Conservation (phyloP, 2,329 filamentous ascomycete species). For the Hypoxylon sp. region DNA sequence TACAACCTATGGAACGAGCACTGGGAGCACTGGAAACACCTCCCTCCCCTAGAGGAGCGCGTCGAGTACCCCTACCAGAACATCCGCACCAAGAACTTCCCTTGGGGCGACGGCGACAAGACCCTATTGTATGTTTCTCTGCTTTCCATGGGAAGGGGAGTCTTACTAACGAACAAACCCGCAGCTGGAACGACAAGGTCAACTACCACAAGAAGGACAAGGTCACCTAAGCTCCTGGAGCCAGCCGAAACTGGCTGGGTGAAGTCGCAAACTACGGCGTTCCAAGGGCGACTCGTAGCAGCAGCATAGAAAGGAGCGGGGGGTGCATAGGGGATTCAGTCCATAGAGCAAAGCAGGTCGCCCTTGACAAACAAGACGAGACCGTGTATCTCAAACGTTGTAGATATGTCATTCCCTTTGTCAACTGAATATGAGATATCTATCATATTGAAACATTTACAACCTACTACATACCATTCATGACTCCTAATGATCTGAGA, state of each 20-base stretch:
- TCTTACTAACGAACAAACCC: slow-evolving; percentile 42
- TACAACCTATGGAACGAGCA: slow-evolving; percentile 95
- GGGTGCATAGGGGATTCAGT: neutral
- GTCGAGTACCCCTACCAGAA: slow-evolving; percentile 98
- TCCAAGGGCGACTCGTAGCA: neutral
- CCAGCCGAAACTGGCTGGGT: neutral
- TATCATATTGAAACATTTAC: slow-evolving; percentile 20
- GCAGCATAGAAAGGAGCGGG: slow-evolving; percentile 4
- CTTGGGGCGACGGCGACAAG: slow-evolving; percentile 97
- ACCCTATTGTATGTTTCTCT: slow-evolving; percentile 73
- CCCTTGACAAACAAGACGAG: slow-evolving; percentile 25
- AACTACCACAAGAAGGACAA: slow-evolving; percentile 98
- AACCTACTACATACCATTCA: neutral
- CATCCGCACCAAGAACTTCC: slow-evolving; percentile 95
- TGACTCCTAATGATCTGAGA: neutral
- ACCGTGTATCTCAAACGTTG: slow-evolving; percentile 26
- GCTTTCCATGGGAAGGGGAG: neutral
- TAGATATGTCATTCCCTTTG: slow-evolving; percentile 42
- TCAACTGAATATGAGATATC: slow-evolving; percentile 17
- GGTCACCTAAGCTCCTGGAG: slow-evolving; percentile 60
- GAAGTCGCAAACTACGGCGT: neutral
- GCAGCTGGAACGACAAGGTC: slow-evolving; percentile 92
- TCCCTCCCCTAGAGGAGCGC: slow-evolving; percentile 90
- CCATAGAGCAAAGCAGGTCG: slow-evolving; percentile 23
- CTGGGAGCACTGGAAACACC: slow-evolving; percentile 94